Percentiles rank a stretch among this genome's conserved stretches.
Evolutionary conservation across 306 rosid genomes (phyloP).

Genomic region (Quercus bicolor): DNA sequence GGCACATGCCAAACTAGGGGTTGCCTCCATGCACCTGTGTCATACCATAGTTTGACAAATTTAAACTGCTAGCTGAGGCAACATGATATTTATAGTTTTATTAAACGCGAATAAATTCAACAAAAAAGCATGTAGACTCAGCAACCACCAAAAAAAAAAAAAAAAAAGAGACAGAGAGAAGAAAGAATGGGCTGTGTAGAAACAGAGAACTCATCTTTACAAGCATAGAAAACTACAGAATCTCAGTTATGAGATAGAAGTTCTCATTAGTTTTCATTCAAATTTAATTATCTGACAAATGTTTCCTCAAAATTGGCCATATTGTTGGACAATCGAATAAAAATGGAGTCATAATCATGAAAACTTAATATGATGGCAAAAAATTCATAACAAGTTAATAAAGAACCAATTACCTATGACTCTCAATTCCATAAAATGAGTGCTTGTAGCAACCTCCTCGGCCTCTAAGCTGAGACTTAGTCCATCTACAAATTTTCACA

Average conservation of each 20-base stretch:
- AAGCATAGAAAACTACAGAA: neutral
- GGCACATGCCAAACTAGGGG: slow-evolving; percentile 99
- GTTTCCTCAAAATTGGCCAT: neutral
- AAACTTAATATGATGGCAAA: neutral
- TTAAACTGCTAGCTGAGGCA: slow-evolving; percentile 20
- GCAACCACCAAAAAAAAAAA: neutral
- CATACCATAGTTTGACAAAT: slow-evolving; percentile 21
- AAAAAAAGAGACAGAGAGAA: neutral
- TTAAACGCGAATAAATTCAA: neutral
- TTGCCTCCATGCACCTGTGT: slow-evolving; percentile 96
- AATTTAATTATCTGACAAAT: neutral
- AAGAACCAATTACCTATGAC: slow-evolving; percentile 67
- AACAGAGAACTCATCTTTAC: neutral
- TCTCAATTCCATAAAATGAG: slow-evolving; percentile 98
- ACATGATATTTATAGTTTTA: neutral
- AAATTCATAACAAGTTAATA: neutral
- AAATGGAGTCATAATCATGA: neutral
- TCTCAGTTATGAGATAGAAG: neutral
- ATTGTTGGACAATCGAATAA: neutral
- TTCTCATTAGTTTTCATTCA: neutral
- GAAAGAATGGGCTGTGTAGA: neutral
- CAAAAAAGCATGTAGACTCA: neutral
- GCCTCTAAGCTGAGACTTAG: slow-evolving; percentile 96
- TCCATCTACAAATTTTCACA: slow-evolving; percentile 98
- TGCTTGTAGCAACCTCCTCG: slow-evolving; percentile 99